A percentile compares a stretch with the other conserved stretches of the same genome.
These are phyloP conservation scores for Aquilaria sinensis DNA, from an alignment of 345 rosid species.

Conservation along the genomic window DNA sequence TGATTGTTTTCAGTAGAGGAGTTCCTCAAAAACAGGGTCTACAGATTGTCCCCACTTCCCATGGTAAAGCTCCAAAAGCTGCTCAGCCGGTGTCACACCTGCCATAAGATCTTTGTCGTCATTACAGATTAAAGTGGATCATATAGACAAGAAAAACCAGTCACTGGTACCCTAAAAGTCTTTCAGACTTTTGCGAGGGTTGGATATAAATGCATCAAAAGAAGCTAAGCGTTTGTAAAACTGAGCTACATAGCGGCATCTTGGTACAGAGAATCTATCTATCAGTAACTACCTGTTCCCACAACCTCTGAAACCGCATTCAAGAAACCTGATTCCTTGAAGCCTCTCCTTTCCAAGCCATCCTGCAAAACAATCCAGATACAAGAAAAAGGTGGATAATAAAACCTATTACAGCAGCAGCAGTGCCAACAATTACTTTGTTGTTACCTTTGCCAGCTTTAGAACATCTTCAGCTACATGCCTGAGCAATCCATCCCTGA, in stretches of 20 bases:
- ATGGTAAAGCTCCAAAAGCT: constrained; percentile 73
- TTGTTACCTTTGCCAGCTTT: constrained; percentile 68
- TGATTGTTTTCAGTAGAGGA: constrained; percentile 36
- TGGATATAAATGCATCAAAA: too few species aligned
- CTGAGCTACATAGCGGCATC: not conserved
- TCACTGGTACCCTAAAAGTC: not conserved
- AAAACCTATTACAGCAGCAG: constrained; percentile 1
- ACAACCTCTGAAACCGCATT: constrained; percentile 80
- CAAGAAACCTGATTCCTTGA: constrained; percentile 83
- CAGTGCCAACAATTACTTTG: not conserved
- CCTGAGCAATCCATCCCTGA: constrained; percentile 72
- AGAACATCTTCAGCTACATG: constrained; percentile 84
- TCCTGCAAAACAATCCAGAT: constrained; percentile 40
- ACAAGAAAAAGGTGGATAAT: not conserved
- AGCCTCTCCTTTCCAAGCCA: constrained; percentile 94
- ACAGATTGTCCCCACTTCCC: constrained; percentile 80
- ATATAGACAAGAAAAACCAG: not conserved
- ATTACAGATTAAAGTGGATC: not conserved
- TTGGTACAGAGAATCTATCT: not conserved
- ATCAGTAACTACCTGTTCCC: constrained; percentile 59
- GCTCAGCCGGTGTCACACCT: constrained; percentile 90
- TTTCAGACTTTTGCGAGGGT: not conserved
- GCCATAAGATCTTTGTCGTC: constrained; percentile 10
- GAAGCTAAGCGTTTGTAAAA: too few species aligned
- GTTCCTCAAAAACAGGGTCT: constrained; percentile 79